Conservation (phyloP, 768 basidiomycete genomes). For the Asterophora parasitica region DNA sequence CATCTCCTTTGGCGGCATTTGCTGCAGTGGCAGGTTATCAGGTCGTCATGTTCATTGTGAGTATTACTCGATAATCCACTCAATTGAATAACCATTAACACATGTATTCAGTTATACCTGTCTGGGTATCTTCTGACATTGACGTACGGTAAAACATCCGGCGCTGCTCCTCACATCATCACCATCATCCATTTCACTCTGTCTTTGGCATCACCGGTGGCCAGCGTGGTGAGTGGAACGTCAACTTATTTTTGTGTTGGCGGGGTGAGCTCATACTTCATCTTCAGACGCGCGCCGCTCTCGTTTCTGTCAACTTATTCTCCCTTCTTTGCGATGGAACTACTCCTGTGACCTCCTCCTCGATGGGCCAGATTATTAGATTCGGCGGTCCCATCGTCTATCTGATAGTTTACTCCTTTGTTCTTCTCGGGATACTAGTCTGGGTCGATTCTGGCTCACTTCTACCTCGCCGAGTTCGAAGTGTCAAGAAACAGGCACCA, state of each 20-base stretch:
- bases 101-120: conserved; percentile 47
- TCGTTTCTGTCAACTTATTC: conserved; percentile 78
- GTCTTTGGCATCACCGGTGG: conserved; percentile 64
- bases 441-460: conserved; percentile 69
- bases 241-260: not conserved
- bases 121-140: conserved; percentile 66
- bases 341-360: conserved; percentile 37
- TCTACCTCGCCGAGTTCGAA: conserved; percentile 34
- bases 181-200: conserved; percentile 67
- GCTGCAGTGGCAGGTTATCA: conserved; percentile 71
- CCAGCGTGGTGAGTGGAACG: conserved; percentile 50
- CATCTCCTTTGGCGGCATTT: conserved; percentile 69
- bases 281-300: conserved; percentile 55
- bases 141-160: conserved; percentile 65
- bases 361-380: conserved; percentile 49
- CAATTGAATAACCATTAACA: not conserved
- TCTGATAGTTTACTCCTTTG: conserved; percentile 53
- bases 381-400: conserved; percentile 77
- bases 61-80: conserved; percentile 21
- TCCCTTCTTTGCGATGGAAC: conserved; percentile 63
- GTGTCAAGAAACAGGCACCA: conserved; percentile 12
- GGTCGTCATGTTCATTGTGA: conserved; percentile 64
- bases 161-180: conserved; percentile 48
- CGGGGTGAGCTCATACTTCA: not conserved
- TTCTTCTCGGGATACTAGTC: conserved; percentile 60